Base-by-base conservation (phyloP, 345 rosid genomes). In the Pelargonium nanum region DNA sequence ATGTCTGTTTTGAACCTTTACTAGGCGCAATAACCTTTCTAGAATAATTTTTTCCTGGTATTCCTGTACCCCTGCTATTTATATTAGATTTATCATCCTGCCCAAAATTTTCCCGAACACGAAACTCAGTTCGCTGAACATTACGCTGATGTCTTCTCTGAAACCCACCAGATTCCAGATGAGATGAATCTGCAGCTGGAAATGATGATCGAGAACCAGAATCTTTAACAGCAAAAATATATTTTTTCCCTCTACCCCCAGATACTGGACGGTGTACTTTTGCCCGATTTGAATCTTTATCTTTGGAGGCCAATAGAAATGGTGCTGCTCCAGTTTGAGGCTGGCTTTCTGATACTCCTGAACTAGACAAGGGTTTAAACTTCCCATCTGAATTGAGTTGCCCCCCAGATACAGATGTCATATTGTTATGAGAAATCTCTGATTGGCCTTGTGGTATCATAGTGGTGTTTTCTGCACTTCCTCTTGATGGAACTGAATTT, bases 121-220 rank as follows among this genome's bases (percentile, higher is more conserved):
- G 81, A 74, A 90, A 88, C 70, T 89, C 96, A 32, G 88, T 78
- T 65, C 76, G 78, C 65, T 76, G 81, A 1, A 58, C 56, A 59
- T 50, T 40, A 1, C 74, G 89, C 10, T 77, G 86, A 59, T 73
- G 74, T 65, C 83, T 83, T 74, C 87, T 83, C 64, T 77, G 88
- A 74, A 75, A 74, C 55, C 87, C 84, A 74, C 71, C 54, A 72
- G 84, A 60, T 64, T 90, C 90, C n/a, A 65, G 59, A 53, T 56
- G 77, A 75, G 84, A 77, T 70, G 60, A 70, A 62, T 88, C 92
- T 70, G 83, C 50, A 70, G 73, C 72, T 50, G 58, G 67, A 58
- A 74, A 65, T 57, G 81, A 77, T 56, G 91, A 67, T 69, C 77
- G 81, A 57, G 80, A 21, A 52, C 80, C 76, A 70, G 81, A 72